Conservation (phyloP, 176 grass and related monocot species). For the Aegilops longissima region DNA sequence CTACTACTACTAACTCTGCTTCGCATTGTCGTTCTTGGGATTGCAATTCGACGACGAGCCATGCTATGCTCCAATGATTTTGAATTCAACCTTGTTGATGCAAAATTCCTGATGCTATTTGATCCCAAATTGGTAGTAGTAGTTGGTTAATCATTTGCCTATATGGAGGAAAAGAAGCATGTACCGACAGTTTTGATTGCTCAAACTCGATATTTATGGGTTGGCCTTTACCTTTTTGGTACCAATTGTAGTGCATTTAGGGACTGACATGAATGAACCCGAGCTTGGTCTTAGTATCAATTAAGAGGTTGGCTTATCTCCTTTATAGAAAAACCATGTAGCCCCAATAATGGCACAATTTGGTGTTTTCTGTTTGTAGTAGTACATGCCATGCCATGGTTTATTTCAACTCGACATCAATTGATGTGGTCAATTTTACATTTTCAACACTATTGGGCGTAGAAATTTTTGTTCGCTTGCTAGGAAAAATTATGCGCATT, state of each 20-base stretch:
- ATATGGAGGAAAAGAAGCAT: conserved; percentile 12
- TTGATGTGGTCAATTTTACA: neutral
- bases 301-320: neutral
- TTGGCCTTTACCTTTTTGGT: conserved; percentile 20
- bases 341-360: neutral
- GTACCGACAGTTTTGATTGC: conserved; percentile 18
- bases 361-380: neutral
- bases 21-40: neutral
- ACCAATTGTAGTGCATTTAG: conserved; percentile 9
- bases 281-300: neutral
- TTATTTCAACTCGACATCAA: neutral
- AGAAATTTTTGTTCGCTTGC: neutral
- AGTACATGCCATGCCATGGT: neutral
- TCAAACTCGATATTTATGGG: conserved; percentile 12
- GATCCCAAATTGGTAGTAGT: neutral
- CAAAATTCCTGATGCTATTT: neutral
- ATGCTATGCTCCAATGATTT: neutral
- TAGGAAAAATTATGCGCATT: neutral
- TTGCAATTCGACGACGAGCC: neutral
- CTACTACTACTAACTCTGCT: neutral
- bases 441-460: neutral
- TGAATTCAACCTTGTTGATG: neutral
- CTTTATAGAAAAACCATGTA: neutral
- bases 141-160: conserved; percentile 6
- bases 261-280: neutral